Base-by-base conservation (phyloP, 2,329 filamentous ascomycete genomes). In the Colletotrichum trifolii region DNA sequence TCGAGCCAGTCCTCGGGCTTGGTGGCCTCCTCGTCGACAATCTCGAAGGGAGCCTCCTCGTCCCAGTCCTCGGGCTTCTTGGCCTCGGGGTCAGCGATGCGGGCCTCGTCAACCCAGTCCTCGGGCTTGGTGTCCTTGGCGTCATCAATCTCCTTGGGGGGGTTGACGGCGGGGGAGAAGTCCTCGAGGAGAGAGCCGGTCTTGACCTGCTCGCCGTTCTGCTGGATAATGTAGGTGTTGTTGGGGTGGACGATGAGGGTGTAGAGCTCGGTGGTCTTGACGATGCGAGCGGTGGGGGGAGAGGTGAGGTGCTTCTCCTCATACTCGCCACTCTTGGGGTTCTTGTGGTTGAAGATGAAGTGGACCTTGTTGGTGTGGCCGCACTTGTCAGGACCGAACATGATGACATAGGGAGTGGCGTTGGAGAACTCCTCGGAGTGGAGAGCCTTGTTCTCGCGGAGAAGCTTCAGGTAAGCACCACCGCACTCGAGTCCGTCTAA, bases 321-420 rank as follows among this genome's bases (percentile, higher is more conserved):
- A 76, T 99, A 99, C 82, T 97, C 93, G 84, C 95, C 95, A 50
- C 94, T 97, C 92, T 97, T 97, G 78, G 96, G 96, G 89, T 98
- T 99, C 92, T 98, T 99, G 91, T 99, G 96, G 83, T 96, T 96
- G 89, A 99, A 97, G 81, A 99, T 99, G 85, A 99, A 97, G 82
- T 89, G 87, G 57, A 96, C 92, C 91, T 98, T 98, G 91, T 99
- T 99, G 81, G 93, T 98, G 78, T 93, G 88, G 80, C 96, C 96
- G 80, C 96, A 99, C 91, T 98, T 98, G 86, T 99, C 96, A 73
- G 96, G 96, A 72, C 96, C 96, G 78, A 99, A 99, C 96, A 99
- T 99, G 87, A 99, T 97, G 73, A 99, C 92, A 78, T 99, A 99
- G 53, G 96, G 96, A 47, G 95, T 97, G 68, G 91, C 89, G 83